phyloP scores from a whole-genome alignment of 495 filamentous ascomycete species.

The Neurospora intermedia region DNA sequence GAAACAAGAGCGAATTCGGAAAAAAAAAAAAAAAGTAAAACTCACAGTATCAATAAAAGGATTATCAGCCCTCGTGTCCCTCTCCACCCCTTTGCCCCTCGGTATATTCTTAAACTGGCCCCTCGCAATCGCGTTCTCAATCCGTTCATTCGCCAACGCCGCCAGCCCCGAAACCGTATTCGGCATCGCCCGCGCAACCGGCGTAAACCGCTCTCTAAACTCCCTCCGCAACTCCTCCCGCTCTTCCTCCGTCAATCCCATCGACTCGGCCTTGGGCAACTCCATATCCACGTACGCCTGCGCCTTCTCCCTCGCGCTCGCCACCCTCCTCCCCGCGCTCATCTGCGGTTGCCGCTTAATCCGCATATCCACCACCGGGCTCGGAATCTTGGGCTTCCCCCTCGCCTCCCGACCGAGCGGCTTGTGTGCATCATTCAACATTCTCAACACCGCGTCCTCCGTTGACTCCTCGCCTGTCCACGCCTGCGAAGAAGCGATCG shows the following conservation, averaged over 20 bases:
- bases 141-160: slow-evolving; percentile 82
- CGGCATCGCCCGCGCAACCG: slow-evolving; percentile 64
- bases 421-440: slow-evolving; percentile 77
- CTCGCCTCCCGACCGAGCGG: slow-evolving; percentile 44
- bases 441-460: slow-evolving; percentile 70
- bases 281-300: slow-evolving; percentile 55
- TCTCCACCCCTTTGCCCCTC: slow-evolving; percentile 65
- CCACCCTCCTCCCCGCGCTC: slow-evolving; percentile 49
- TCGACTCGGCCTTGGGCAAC: slow-evolving; percentile 35
- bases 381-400: slow-evolving; percentile 38
- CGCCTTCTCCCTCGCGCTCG: slow-evolving; percentile 68
- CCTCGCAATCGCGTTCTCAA: slow-evolving; percentile 85
- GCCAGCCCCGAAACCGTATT: slow-evolving; percentile 68
- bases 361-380: slow-evolving; percentile 46
- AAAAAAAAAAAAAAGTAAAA: background rate
- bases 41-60: slow-evolving; percentile 76
- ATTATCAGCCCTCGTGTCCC: slow-evolving; percentile 71
- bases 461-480: slow-evolving; percentile 72
- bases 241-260: slow-evolving; percentile 55
- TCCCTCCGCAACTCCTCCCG: slow-evolving; percentile 55
- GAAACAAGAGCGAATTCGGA: too few species aligned
- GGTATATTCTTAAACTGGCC: slow-evolving; percentile 87
- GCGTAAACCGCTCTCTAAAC: slow-evolving; percentile 69
- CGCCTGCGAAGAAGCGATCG: slow-evolving; percentile 55
- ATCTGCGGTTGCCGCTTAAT: slow-evolving; percentile 32